These are phyloP conservation scores for Drechslera avenae DNA, from an alignment of 2,329 filamentous ascomycete genomes.

Conservation along the genomic window DNA sequence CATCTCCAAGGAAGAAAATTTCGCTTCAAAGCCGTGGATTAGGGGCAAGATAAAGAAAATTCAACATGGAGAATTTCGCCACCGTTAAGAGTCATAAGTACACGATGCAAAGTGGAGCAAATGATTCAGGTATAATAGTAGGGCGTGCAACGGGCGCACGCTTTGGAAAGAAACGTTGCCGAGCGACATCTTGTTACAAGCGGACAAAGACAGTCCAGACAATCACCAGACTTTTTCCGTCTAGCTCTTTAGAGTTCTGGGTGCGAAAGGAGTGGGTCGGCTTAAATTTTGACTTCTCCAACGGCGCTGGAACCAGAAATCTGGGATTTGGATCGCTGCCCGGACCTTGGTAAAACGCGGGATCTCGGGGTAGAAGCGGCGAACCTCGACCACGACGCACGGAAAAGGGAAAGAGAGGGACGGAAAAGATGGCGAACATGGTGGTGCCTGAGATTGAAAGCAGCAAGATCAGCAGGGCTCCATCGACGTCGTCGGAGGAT, in stretches of 20 bases:
- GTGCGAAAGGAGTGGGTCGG: background rate
- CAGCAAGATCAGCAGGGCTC: conserved; percentile 3
- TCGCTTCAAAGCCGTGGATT: too few relatives aligned
- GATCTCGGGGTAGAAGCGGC: conserved; percentile 14
- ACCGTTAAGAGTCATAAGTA: conserved; percentile 10
- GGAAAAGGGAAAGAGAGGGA: background rate
- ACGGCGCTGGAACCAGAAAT: conserved; percentile 3
- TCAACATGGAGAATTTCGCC: background rate
- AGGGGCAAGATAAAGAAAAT: background rate
- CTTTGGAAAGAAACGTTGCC: too few relatives aligned
- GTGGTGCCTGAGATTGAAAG: background rate
- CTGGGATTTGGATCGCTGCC: background rate
- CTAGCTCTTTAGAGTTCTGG: background rate
- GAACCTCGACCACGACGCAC: background rate
- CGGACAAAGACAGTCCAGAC: background rate
- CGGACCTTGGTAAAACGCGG: conserved; percentile 1
- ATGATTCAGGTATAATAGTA: conserved; percentile 11
- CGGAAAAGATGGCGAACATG: background rate
- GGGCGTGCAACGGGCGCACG: background rate
- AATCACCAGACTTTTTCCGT: background rate
- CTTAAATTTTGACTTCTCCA: background rate
- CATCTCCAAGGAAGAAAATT: background rate
- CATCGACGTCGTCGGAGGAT: conserved; percentile 8
- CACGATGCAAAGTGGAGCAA: conserved; percentile 4
- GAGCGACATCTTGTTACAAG: too few relatives aligned